These are phyloP conservation scores for Fusarium longipes DNA, from an alignment of 2,329 filamentous ascomycete species.

Conservation along the genomic window DNA sequence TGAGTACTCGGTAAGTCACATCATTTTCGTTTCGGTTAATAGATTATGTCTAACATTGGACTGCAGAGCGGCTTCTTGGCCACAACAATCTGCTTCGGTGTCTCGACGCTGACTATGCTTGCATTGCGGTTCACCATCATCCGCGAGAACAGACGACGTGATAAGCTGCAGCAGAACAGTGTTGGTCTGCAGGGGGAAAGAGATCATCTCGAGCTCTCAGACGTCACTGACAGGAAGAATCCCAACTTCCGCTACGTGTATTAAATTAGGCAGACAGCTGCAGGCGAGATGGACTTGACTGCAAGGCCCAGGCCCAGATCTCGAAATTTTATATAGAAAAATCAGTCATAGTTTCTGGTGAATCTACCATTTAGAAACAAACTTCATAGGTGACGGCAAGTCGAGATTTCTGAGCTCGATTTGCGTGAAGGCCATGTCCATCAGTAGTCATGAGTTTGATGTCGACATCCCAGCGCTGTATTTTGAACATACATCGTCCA, in stretches of 20 bases:
- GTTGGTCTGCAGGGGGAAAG: not conserved
- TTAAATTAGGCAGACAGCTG: not conserved
- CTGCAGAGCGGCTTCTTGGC: conserved; percentile 39
- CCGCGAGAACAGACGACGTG: conserved; percentile 31
- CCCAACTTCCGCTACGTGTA: conserved; percentile 40
- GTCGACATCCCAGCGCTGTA: not conserved
- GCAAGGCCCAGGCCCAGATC: too few species aligned
- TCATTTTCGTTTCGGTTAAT: rapidly evolving
- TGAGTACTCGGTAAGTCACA: conserved; percentile 31
- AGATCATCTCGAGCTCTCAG: conserved; percentile 29
- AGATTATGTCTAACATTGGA: not conserved
- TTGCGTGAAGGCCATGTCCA: not conserved
- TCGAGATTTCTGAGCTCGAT: not conserved
- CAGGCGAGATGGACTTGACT: rapidly evolving
- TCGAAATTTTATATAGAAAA: too few species aligned
- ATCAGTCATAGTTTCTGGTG: not conserved
- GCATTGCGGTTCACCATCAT: conserved; percentile 26
- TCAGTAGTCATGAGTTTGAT: not conserved
- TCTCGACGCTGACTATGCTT: conserved; percentile 31
- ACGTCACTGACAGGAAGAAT: conserved; percentile 36
- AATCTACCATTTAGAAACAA: too few species aligned
- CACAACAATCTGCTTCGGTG: conserved; percentile 35
- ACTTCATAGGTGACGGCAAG: not conserved
- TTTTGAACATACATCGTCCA: conserved; percentile 26
- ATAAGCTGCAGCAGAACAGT: conserved; percentile 14